Evolutionary conservation across 1,139 yeast species (phyloP), one percentile per base, ranked within the genome.

Genomic region (Geotrichum aggregatum): DNA sequence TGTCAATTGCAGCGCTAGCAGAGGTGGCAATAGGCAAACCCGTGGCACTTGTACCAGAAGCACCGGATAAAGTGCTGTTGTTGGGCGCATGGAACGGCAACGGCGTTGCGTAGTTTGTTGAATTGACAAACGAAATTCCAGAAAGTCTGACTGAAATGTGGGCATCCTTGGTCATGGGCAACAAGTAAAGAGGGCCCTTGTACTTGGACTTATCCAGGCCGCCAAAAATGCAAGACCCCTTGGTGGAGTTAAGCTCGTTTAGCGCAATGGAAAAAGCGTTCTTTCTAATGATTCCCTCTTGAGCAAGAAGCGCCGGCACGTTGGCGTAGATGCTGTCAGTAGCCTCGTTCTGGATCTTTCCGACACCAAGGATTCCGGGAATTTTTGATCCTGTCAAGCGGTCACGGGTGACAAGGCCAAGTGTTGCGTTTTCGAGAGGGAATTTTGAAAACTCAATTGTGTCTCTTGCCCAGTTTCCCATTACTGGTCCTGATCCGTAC

Each of bases 381-480:
- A 49, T 46, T 13, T 44, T 39, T 2, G 50, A 43, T 10, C 55
- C 52, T 13, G 45, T 28, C 3, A 52, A 44, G 4, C 47, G 36
- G 44, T 52, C 55, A 13, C 51, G 22, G 1, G 54, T 50, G 1
- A 47, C 54, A 30, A 47, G 49, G 2, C 56, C 87, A 58, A 82
- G 72, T 2, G 77, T 71, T 50, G 78, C 68, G 53, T 70, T 65
- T 0, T 70, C 58, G n/a, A 84, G 73, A 16, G 67, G 64, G 4
- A 74, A 70, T 13, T 70, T 73, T 52, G 75, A 74, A 52, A 82
- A 60, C 2, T 58, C 55, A 28, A 82, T 67, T 36, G 68, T 66
- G 60, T 84, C 92, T 49, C 70, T 70, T 49, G 82, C 86, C 80
- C 82, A 83, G 43, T 71, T 62, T 44, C 94, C 92, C 3, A 57